Percentiles rank a stretch among this genome's conserved stretches.
Evolutionary conservation across 2,329 filamentous ascomycete genomes (phyloP).

Genomic region (Alternaria ethzedia): DNA sequence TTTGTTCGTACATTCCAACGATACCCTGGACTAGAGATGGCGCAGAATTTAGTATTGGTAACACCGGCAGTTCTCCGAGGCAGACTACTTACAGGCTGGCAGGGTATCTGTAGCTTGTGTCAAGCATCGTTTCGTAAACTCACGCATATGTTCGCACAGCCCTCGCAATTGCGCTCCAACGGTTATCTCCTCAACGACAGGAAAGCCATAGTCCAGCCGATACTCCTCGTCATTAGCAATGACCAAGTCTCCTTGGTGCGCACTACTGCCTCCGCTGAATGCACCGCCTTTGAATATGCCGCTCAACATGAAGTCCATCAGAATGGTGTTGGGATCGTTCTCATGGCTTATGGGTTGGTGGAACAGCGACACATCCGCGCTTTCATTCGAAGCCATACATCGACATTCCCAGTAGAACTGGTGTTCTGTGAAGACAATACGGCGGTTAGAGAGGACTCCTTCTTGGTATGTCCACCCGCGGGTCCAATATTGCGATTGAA

Average conservation of each 20-base stretch:
- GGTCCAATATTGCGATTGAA: conserved; percentile 6
- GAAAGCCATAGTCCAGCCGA: conserved; percentile 18
- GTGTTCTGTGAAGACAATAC: conserved; percentile 15
- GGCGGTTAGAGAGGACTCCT: conserved; percentile 12
- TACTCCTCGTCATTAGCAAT: conserved; percentile 9
- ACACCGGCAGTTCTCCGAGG: not conserved
- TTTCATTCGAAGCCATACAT: conserved; percentile 11
- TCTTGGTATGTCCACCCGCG: conserved; percentile 22
- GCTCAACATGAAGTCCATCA: conserved; percentile 14
- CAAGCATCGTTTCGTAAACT: conserved; percentile 11
- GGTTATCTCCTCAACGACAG: not conserved
- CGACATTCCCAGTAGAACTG: conserved; percentile 17
- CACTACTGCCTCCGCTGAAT: conserved; percentile 9
- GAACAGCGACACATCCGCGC: not conserved
- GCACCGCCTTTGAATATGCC: conserved; percentile 18
- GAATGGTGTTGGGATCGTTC: not conserved
- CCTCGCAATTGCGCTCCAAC: conserved; percentile 10
- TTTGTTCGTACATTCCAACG: conserved; percentile 9
- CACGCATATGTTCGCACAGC: conserved; percentile 18
- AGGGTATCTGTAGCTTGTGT: conserved; percentile 7
- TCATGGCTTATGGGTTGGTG: not conserved
- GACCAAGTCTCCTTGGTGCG: conserved; percentile 4
- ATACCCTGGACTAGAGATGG: not conserved
- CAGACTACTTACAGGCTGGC: not conserved
- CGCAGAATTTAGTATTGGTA: not conserved